phyloP scores from a whole-genome alignment of 345 rosid genomes.

The Eucalyptus albens region DNA sequence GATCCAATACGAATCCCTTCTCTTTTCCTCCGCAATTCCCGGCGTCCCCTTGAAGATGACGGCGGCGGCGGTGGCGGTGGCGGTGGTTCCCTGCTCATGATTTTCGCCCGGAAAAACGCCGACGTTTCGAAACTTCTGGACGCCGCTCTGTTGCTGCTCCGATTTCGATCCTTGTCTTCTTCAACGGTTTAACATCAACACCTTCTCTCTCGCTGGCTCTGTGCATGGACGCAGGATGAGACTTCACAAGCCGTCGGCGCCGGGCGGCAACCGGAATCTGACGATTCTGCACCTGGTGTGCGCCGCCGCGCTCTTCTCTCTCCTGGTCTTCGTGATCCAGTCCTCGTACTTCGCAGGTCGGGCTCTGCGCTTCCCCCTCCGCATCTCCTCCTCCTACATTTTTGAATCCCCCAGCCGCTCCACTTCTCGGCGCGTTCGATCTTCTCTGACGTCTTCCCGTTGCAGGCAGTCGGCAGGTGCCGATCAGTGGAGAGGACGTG shows the following conservation, averaged over 20 bases:
- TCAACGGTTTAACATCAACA: background rate
- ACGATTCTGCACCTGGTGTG: conserved; percentile 42
- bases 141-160: background rate
- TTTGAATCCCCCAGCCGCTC: background rate
- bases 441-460: background rate
- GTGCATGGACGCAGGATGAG: conserved; percentile 19
- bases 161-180: background rate
- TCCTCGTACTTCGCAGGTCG: conserved; percentile 59
- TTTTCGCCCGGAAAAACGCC: background rate
- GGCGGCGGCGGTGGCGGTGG: background rate
- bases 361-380: background rate
- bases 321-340: conserved; percentile 52
- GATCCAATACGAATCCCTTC: background rate
- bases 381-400: background rate
- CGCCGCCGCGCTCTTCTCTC: conserved; percentile 36
- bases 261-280: conserved; percentile 17
- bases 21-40: background rate
- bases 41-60: background rate
- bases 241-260: conserved; percentile 3
- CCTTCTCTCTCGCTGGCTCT: background rate
- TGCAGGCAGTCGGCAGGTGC: conserved; percentile 24
- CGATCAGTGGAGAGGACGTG: conserved; percentile 25
- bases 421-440: background rate
- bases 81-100: background rate
- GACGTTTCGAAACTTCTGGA: background rate